These are phyloP conservation scores for Rosellinia necatrix DNA, from an alignment of 2,329 filamentous ascomycete species.

Conservation along the genomic window DNA sequence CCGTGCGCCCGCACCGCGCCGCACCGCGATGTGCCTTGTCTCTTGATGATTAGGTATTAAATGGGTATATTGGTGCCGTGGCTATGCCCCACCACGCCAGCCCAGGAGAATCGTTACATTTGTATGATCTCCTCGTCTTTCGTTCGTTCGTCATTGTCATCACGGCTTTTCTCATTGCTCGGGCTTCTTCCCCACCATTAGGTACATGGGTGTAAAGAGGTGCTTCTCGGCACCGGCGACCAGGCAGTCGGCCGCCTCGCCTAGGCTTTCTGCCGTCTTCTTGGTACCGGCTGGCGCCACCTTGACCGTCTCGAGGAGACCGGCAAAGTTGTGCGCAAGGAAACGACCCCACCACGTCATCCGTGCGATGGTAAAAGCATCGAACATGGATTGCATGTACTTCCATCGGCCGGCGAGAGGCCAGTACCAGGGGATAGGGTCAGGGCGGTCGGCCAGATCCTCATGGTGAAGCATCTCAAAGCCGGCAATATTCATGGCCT, in stretches of 20 bases:
- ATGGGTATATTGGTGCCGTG: conserved; percentile 17
- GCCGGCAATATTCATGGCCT: conserved; percentile 83
- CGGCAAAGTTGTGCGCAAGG: conserved; percentile 76
- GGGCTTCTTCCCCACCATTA: conserved; percentile 93
- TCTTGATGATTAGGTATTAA: conserved; percentile 25
- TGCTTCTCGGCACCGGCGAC: conserved; percentile 86
- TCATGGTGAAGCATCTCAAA: conserved; percentile 84
- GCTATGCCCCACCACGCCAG: conserved; percentile 15
- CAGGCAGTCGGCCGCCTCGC: conserved; percentile 78
- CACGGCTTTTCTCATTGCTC: conserved; percentile 39
- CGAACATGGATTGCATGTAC: conserved; percentile 78
- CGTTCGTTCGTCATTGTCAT: conserved; percentile 19
- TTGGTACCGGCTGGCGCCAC: conserved; percentile 82
- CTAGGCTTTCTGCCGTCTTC: conserved; percentile 93
- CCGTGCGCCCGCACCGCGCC: background rate
- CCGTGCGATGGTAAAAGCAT: conserved; percentile 80
- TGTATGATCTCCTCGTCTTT: background rate
- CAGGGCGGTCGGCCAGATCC: conserved; percentile 78
- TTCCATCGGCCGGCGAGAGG: conserved; percentile 83
- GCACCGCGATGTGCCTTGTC: background rate
- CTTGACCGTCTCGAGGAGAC: conserved; percentile 73
- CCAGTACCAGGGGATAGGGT: conserved; percentile 90
- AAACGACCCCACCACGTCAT: conserved; percentile 87
- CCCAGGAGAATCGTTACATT: background rate
- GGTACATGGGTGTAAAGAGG: conserved; percentile 98